These are phyloP conservation scores for Aplosporella prunicola DNA, from an alignment of 2,329 filamentous ascomycete species.

Conservation along the genomic window DNA sequence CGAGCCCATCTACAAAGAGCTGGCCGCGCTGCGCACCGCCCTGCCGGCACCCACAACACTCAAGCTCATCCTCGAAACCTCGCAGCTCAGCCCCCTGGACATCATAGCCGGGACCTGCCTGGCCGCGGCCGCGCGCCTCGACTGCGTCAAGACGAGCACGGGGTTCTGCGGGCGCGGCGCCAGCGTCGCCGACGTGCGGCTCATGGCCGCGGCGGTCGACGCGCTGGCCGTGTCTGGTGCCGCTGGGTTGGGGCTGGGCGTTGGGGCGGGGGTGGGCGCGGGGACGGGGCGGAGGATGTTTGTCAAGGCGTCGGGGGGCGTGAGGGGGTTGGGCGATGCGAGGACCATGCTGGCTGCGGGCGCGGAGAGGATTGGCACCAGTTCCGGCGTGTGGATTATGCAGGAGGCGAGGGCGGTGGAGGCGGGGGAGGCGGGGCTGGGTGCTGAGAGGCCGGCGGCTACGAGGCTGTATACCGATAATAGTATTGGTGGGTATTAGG, in stretches of 20 bases:
- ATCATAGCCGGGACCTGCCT: constrained; percentile 47
- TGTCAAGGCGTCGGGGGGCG: constrained; percentile 51
- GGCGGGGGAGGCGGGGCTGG: constrained; percentile 13
- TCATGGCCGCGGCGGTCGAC: constrained; percentile 45
- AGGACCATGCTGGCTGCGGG: constrained; percentile 46
- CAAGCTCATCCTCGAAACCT: constrained; percentile 53
- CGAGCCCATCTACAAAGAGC: constrained; percentile 42
- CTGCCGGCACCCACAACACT: constrained; percentile 33
- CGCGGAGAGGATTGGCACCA: constrained; percentile 48
- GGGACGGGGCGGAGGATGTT: constrained; percentile 37
- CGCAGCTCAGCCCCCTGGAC: constrained; percentile 38
- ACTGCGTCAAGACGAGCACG: constrained; percentile 53
- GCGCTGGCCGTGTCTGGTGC: constrained; percentile 26
- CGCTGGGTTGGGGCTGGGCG: constrained; percentile 9
- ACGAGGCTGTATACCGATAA: constrained; percentile 31
- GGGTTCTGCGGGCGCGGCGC: constrained; percentile 50
- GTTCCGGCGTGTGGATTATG: constrained; percentile 47
- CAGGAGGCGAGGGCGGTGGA: constrained; percentile 31
- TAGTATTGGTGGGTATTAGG: constrained; percentile 16
- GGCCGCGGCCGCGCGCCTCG: constrained; percentile 43
- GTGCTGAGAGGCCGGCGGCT: constrained; percentile 7
- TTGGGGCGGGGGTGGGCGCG: constrained; percentile 9
- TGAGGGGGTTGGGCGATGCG: constrained; percentile 41
- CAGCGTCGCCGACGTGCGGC: constrained; percentile 40
- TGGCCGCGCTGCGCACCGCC: constrained; percentile 42